Evolutionary conservation across 176 grass and related monocot genomes (phyloP).

Genomic region (Tillandsia fasciculata): DNA sequence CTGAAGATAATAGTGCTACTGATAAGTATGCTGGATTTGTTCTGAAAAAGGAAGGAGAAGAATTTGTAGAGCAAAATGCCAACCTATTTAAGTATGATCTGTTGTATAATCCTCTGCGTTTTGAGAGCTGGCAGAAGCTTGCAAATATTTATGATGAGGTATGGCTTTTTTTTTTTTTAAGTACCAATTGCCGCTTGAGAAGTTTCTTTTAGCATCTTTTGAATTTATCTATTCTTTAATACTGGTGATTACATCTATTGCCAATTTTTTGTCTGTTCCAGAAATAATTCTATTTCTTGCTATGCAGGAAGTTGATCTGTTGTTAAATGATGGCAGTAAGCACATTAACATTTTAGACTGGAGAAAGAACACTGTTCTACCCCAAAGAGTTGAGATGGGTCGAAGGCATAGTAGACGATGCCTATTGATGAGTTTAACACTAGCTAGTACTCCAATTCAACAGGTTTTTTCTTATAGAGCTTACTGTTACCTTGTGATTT

Average conservation of each 20-base stretch:
- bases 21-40: constrained; percentile 96
- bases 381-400: constrained; percentile 77
- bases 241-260: neutral
- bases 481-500: neutral
- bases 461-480: constrained; percentile 32
- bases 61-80: constrained; percentile 86
- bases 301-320: constrained; percentile 79
- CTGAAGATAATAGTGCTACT: constrained; percentile 86
- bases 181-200: constrained; percentile 8
- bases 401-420: constrained; percentile 73
- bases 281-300: constrained; percentile 6
- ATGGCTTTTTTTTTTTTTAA: constrained; percentile 23
- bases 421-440: constrained; percentile 68
- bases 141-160: constrained; percentile 95
- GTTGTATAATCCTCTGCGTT: constrained; percentile 72
- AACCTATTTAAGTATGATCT: constrained; percentile 97
- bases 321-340: constrained; percentile 96
- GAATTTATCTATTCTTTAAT: neutral
- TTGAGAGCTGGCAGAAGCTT: constrained; percentile 98
- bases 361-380: constrained; percentile 61
- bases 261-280: neutral
- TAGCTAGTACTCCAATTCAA: constrained; percentile 45
- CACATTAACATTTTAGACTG: constrained; percentile 95
- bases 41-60: constrained; percentile 96
- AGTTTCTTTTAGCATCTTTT: neutral